Conservation (phyloP, 257 asterid genomes). For the Fraxinus americana region DNA sequence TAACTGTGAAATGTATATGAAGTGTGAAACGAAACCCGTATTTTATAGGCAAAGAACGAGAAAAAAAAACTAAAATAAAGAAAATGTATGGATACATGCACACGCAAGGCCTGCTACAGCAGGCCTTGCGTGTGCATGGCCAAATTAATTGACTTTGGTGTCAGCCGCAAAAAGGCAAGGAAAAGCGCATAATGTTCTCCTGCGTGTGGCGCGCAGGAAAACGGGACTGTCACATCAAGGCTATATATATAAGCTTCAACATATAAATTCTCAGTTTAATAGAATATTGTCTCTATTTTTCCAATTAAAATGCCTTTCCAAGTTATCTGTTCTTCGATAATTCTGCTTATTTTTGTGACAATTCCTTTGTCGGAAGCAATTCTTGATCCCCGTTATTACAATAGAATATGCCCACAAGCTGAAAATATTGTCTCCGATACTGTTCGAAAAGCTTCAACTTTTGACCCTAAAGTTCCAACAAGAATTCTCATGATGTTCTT, state of each 20-base stretch:
- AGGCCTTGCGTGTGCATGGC: no score
- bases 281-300: neutral
- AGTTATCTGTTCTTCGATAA: constrained; percentile 12
- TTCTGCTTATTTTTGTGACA: constrained; percentile 32
- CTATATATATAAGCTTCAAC: constrained; percentile 35
- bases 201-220: no score
- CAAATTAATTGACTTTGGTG: no score
- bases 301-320: constrained; percentile 24
- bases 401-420: constrained; percentile 66
- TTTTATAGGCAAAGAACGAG: no score
- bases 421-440: constrained; percentile 52
- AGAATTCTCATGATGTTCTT: constrained; percentile 82
- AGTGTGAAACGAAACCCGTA: no score
- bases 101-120: no score
- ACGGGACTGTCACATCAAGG: neutral
- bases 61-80: no score
- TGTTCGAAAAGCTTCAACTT: constrained; percentile 45
- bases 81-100: no score
- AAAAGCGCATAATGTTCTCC: no score
- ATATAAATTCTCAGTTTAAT: no score
- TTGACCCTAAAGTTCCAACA: constrained; percentile 58
- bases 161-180: no score
- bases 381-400: constrained; percentile 60
- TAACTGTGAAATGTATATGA: no score
- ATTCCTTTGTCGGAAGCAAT: constrained; percentile 37